phyloP scores from a whole-genome alignment of 108 stramenopile genomes.

The Cyclostephanos tholiformis region DNA sequence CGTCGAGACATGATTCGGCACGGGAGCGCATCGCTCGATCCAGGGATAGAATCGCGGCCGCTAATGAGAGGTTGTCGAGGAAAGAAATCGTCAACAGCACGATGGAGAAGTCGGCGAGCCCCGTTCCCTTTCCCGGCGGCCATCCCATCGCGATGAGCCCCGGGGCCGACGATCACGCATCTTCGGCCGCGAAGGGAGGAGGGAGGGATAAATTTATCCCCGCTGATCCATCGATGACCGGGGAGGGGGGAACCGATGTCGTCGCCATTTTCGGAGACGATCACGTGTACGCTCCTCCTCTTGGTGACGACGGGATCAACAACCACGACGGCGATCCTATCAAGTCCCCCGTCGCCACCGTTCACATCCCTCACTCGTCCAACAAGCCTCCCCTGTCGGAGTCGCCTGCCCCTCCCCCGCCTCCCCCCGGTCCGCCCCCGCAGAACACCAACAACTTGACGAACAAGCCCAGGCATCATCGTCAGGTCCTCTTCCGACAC shows the following conservation, averaged over 20 bases:
- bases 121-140: too few relatives aligned
- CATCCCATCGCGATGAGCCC: too few relatives aligned
- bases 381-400: background rate
- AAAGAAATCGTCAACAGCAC: too few relatives aligned
- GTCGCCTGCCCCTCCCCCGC: background rate
- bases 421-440: background rate
- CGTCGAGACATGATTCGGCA: background rate
- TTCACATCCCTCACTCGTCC: background rate
- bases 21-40: conserved; percentile 10
- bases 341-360: background rate
- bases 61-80: background rate
- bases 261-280: too few relatives aligned
- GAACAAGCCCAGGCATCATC: conserved; percentile 21
- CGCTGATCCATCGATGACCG: too few relatives aligned
- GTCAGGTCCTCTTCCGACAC: conserved; percentile 66
- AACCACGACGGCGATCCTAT: background rate
- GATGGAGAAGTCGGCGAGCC: too few relatives aligned
- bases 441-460: background rate
- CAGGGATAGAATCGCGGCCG: background rate
- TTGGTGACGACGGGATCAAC: background rate
- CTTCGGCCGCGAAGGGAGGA: background rate
- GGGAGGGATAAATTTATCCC: background rate
- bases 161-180: too few relatives aligned
- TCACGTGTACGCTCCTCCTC: background rate
- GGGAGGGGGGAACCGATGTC: too few relatives aligned